Conservation (phyloP, 345 rosid genomes). For the Xanthoceras sorbifolium region DNA sequence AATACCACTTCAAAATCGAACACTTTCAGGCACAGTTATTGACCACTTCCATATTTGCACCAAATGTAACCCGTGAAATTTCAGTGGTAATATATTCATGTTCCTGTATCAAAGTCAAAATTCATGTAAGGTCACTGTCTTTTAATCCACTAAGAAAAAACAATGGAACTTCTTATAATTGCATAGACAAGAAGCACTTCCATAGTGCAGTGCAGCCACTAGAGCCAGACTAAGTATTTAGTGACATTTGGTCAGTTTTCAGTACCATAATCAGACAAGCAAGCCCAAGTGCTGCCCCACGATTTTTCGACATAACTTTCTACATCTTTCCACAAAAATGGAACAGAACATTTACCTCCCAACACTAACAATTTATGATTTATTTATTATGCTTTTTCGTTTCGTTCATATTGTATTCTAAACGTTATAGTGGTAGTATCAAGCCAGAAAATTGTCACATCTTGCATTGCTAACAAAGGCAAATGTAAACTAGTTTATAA, state of each 20-base stretch:
- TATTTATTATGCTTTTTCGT: not conserved
- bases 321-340: not conserved
- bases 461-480: too few relatives aligned
- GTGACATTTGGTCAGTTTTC: not conserved
- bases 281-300: not conserved
- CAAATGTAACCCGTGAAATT: not conserved
- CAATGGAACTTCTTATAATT: not conserved
- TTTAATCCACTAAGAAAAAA: not conserved
- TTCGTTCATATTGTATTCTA: not conserved
- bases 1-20: not conserved
- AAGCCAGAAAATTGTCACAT: not conserved
- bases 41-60: not conserved
- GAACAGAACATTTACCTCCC: not conserved
- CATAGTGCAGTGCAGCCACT: not conserved
- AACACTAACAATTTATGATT: not conserved
- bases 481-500: not conserved
- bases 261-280: not conserved
- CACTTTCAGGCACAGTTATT: not conserved
- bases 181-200: constrained; percentile 8
- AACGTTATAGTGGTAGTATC: not conserved
- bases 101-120: constrained; percentile 15
- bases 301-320: not conserved
- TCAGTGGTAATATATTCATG: not conserved
- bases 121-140: not conserved
- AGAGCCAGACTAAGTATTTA: not conserved